These are phyloP conservation scores for Globisporangium irregulare DNA, from an alignment of 352 stramenopile species.

Conservation along the genomic window DNA sequence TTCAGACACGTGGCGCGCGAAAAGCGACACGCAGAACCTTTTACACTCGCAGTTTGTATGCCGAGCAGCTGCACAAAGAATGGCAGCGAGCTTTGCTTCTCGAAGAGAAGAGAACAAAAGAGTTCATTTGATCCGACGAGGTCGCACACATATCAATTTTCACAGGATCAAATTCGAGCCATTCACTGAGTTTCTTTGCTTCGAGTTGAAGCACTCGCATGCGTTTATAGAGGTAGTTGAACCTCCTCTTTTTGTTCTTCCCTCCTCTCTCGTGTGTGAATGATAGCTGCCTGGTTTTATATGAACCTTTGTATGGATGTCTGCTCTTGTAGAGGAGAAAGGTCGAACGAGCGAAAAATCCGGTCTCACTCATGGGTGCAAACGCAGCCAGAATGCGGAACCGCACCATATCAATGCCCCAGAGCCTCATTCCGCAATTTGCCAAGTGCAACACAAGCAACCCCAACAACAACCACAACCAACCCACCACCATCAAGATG, in stretches of 20 bases:
- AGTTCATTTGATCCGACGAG: too few relatives aligned
- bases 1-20: too few relatives aligned
- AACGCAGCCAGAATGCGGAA: neutral
- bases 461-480: neutral
- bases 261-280: too few relatives aligned
- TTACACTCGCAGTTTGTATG: too few relatives aligned
- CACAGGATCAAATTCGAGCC: neutral
- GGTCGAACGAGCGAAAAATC: neutral
- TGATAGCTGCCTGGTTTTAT: neutral
- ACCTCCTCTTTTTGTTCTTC: neutral
- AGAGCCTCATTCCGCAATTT: slow-evolving; percentile 13
- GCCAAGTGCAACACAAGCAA: slow-evolving; percentile 2
- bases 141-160: neutral
- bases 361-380: neutral
- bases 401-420: neutral
- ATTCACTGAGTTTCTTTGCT: neutral
- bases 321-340: neutral
- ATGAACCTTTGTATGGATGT: neutral
- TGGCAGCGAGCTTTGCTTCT: too few relatives aligned
- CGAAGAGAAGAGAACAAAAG: too few relatives aligned
- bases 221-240: neutral
- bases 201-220: neutral
- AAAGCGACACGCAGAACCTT: too few relatives aligned
- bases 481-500: slow-evolving; percentile 6
- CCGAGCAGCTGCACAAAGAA: too few relatives aligned